Evolutionary conservation across 2,329 filamentous ascomycete species (phyloP), one percentile per base, ranked within the genome.

Genomic region (Cercospora nicotianae): DNA sequence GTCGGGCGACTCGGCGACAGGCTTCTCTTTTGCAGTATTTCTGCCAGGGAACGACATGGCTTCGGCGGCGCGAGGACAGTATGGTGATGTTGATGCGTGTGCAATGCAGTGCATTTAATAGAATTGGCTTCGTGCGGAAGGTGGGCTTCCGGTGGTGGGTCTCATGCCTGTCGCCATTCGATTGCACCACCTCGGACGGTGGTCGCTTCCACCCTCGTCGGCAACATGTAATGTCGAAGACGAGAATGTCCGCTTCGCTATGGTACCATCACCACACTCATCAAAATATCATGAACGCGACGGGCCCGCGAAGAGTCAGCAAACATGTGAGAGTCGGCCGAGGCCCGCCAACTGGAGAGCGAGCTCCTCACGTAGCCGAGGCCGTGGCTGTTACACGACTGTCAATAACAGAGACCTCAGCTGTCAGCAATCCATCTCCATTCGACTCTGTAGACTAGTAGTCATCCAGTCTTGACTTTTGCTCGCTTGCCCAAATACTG

Each of bases 301-400:
- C 30, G 55, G 16, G 28, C 28, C 12, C 28, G 30, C 28, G 20
- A 6, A 59, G 55, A 33, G 55, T 59, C 55, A 59, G 55, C 28
- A 20, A 42, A 36, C 28, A 20, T 28, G 55, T 18, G 31, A 31
- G 31, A 36, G 55, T 23, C 36, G 55, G 18, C 55, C 55, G 55
- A 59, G 55, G 55, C 55, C 8, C 55, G 55, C 30, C 12, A 20
- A 8, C 28, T 31, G 26, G 6, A 12, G 3, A 18, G 53, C 28
- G 28, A 33, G 3, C 55, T 33, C 55, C 55, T 30, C 55, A 33
- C 55, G 55, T 59, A 59, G 55, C 55, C 55, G 55, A 59, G 55
- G 55, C 55, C 55, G 8, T 36, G 18, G 7, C 30, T 36, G 31
- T 36, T 28, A 28, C 48, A 55, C 23, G 48, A 59, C n/a, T 20